Base-by-base conservation (phyloP, 2,329 filamentous ascomycete species). In the Claviceps africana region DNA sequence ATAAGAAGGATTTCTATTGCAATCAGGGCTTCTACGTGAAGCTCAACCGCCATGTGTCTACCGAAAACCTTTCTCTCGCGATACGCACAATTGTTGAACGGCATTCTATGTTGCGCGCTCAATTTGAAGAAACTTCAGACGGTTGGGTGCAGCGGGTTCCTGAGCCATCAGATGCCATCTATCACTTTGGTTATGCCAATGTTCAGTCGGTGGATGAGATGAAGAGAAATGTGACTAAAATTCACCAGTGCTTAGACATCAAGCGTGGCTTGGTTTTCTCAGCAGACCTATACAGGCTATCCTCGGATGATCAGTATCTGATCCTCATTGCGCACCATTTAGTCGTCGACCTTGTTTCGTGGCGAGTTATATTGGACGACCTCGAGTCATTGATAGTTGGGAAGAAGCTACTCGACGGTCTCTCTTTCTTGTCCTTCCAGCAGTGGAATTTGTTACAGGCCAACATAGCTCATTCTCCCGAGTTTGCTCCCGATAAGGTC, bases 271-370 rank as follows among this genome's bases (percentile, higher is more conserved):
- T 53, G 7, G 10, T 59, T 13, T 39, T 59, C 4, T 47, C 52
- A 8, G 58, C 44, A 31, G 52, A 55, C 22, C n/a, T 53, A 8
- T 53, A 44, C 30, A 46, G 11, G 2, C 15, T 49, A 10, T 39
- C 46, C 10, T 19, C 51, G 1, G 50, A 51, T 6, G 25, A 57
- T 13, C 64, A 65, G 33, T 45, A 59, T 2, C 42, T 68, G 0
- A 68, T 63, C 4, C 48, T 71, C 8, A 58, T 62, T 5, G 64
- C 60, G 2, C 67, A 70, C 13, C 68, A 71, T 52, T 58, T 70
- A 0, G 62, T 69, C 2, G 64, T 74, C n/a, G 72, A 74, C 50
- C 58, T 74, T 7, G 69, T 74, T 1, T 71, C 70, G 0, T 75
- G 72, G 72, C 62, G 69, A 6, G 62, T 71, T 6, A 60, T 75